A percentile compares a stretch with the other conserved stretches of the same genome.
phyloP scores from a whole-genome alignment of 129 eudicot species.

The Artemisia annua region DNA sequence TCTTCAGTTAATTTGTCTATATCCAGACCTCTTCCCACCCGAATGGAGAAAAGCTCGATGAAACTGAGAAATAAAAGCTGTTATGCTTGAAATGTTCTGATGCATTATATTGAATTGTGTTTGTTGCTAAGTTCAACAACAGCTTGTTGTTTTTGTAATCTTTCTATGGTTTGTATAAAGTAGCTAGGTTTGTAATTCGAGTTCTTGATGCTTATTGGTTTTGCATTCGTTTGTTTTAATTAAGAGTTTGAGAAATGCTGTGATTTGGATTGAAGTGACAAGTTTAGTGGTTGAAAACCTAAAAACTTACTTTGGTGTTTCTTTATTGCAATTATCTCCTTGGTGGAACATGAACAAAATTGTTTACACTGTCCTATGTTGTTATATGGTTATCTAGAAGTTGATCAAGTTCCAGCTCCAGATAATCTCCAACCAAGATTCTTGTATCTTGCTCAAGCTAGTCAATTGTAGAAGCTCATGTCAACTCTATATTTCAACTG shows the following conservation, averaged over 20 bases:
- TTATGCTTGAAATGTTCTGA: slow-evolving; percentile 24
- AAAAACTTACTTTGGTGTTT: neutral
- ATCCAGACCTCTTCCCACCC: slow-evolving; percentile 51
- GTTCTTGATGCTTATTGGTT: slow-evolving; percentile 28
- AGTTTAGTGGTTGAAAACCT: neutral
- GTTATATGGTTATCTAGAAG: too few relatives aligned
- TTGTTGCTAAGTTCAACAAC: slow-evolving; percentile 61
- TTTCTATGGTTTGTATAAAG: slow-evolving; percentile 42
- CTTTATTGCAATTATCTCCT: neutral
- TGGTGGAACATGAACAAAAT: neutral
- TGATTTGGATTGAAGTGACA: neutral
- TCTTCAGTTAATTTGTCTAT: slow-evolving; percentile 48
- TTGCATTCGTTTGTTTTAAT: slow-evolving; percentile 28
- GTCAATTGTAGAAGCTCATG: too few relatives aligned
- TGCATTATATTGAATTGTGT: slow-evolving; percentile 1
- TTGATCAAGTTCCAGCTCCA: too few relatives aligned
- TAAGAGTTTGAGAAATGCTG: neutral
- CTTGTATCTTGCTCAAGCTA: too few relatives aligned
- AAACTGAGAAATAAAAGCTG: slow-evolving; percentile 39
- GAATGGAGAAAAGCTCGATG: slow-evolving; percentile 49
- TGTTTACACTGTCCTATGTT: too few relatives aligned
- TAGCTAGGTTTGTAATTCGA: slow-evolving; percentile 39
- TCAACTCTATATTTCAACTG: too few relatives aligned
- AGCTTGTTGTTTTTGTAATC: slow-evolving; percentile 63
- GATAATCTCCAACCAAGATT: too few relatives aligned